Evolutionary conservation across 345 rosid genomes (phyloP).

Genomic region (Arabidopsis arenosa): DNA sequence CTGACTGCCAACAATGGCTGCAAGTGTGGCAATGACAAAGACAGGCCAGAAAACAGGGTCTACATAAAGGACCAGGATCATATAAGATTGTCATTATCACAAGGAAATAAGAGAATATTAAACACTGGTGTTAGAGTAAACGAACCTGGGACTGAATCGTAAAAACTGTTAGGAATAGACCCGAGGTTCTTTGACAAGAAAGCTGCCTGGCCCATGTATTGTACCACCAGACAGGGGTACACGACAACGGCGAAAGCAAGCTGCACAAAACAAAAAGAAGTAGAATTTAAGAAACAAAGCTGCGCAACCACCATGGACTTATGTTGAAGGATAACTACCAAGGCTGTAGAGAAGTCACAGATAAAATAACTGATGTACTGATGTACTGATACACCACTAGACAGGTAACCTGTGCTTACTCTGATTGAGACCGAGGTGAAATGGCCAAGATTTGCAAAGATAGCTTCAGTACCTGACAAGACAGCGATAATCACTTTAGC

Average conservation of each 20-base stretch:
- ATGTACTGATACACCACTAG: not conserved
- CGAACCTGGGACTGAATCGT: conserved; percentile 81
- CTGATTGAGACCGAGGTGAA: conserved; percentile 83
- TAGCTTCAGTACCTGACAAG: conserved; percentile 90
- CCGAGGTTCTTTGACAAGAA: conserved; percentile 72
- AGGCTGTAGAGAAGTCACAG: conserved; percentile 19
- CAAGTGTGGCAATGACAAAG: conserved; percentile 86
- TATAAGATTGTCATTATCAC: conserved; percentile 30
- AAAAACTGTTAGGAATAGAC: conserved; percentile 62
- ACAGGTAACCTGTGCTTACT: conserved; percentile 52
- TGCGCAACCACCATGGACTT: conserved; percentile 17
- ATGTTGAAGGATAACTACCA: conserved; percentile 31
- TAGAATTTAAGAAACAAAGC: conserved; percentile 28
- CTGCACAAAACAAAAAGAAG: conserved; percentile 54
- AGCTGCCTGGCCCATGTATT: conserved; percentile 99
- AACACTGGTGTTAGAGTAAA: conserved; percentile 22
- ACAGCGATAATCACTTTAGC: conserved; percentile 32
- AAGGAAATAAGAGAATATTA: conserved; percentile 6
- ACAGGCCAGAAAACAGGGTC: conserved; percentile 87
- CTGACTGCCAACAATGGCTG: conserved; percentile 92
- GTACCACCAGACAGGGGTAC: conserved; percentile 94
- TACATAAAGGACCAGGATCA: conserved; percentile 48
- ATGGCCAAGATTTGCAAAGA: conserved; percentile 97
- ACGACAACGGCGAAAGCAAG: conserved; percentile 73
- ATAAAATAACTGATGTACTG: conserved; percentile 21